Evolutionary conservation across 1,284 basidiomycete genomes (phyloP), one percentile per base, ranked within the genome.

Genomic region (Puccinia coronata): DNA sequence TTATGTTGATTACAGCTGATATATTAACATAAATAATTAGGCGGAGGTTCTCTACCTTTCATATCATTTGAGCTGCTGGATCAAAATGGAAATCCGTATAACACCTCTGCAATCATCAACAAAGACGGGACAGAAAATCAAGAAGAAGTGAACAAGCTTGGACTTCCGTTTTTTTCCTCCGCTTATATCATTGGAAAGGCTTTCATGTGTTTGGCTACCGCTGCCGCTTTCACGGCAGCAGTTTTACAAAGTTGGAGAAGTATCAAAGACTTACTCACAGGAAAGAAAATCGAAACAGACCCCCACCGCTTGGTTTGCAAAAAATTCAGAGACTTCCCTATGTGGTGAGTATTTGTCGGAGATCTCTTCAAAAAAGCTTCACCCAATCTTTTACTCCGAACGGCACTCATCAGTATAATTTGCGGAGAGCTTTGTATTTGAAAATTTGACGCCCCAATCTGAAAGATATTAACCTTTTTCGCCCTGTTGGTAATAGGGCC

Each of bases 51-150:
- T 34, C 59, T 80, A 28, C 79, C 79, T 18, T 80, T 80, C 34
- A 80, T 80, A 65, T 80, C 79, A 49, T 80, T 80, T 65, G 69
- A 59, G 36, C 69, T 80, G 11, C 23, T 80, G 12, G 79, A 80
- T 43, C 69, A 80, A 18, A 65, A 74, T 16, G 79, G 79, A 53
- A 39, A 80, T 36, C 36, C 47, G 34, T 80, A 80, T 53, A 55
- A 80, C n/a, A 80, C 79, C n/a, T 14, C 69, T 9, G 69, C 70
- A 51, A 70, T 80, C 2, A 63, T 80, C 6, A 80, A 72, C 31
- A 23, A 43, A 31, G 79, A 80, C 18, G 79, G 79, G 9, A 73
- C 69, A 39, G 69, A 80, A 28, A 80, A 80, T 28, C 34, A 11
- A 16, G 43, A 31, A 63, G 69, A 57, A 55, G 59, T 73, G 36